A percentile compares a stretch with the other conserved stretches of the same genome.
These are phyloP conservation scores for Aphanomyces invadans DNA, from an alignment of 352 stramenopile species.

Conservation along the genomic window DNA sequence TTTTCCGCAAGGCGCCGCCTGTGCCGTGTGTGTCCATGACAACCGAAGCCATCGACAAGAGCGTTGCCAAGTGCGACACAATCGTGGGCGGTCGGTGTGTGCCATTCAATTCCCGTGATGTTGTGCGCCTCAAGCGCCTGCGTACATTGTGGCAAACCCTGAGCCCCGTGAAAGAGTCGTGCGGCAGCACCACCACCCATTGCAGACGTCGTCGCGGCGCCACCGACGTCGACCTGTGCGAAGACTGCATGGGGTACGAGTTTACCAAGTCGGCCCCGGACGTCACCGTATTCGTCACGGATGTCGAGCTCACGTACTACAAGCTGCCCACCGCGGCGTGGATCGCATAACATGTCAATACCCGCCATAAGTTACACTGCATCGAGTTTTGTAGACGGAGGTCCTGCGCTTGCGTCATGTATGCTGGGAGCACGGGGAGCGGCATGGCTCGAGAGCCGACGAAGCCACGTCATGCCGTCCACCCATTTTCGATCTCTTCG, in stretches of 20 bases:
- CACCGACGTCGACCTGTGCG: background rate
- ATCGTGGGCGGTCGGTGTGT: background rate
- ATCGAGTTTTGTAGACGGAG: no score
- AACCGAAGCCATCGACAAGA: background rate
- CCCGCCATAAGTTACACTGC: no score
- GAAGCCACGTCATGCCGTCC: no score
- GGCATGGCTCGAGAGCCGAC: no score
- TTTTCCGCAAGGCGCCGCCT: background rate
- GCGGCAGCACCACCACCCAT: background rate
- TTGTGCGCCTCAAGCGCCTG: background rate
- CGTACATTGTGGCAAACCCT: constrained; percentile 1
- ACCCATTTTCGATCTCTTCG: no score
- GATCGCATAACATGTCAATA: background rate
- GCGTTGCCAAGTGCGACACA: background rate
- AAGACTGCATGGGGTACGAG: background rate
- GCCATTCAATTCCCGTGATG: background rate
- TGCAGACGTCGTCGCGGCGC: background rate
- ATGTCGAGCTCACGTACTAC: background rate
- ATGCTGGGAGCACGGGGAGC: no score
- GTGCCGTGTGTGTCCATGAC: background rate
- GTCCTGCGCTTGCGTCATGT: no score
- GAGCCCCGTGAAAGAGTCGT: background rate
- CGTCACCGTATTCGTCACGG: constrained; percentile 6
- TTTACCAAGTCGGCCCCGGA: background rate
- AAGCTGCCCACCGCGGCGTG: background rate